Evolutionary conservation across 2,329 filamentous ascomycete genomes (phyloP).

Genomic region (Xylariaceae sp.): DNA sequence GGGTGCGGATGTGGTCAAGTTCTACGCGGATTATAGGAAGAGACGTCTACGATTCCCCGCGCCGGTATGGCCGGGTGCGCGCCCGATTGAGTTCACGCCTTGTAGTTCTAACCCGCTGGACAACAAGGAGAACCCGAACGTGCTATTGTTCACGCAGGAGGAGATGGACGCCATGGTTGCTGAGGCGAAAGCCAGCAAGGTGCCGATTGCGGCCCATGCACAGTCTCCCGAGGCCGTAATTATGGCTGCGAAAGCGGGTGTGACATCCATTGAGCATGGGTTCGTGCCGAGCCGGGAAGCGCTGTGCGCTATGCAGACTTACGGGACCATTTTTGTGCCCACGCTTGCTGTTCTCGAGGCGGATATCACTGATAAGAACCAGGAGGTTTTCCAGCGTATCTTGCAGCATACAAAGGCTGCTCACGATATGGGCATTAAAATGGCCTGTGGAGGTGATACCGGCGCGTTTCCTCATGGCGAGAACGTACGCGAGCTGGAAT

Average conservation of each 20-base stretch:
- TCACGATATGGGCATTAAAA: constrained; percentile 42
- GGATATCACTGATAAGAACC: constrained; percentile 18
- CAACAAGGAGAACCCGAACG: constrained; percentile 36
- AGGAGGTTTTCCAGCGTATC: constrained; percentile 27
- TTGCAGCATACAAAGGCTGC: constrained; percentile 41
- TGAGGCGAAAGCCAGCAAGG: constrained; percentile 39
- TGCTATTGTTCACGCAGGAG: constrained; percentile 43
- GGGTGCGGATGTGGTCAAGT: constrained; percentile 49
- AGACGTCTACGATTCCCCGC: constrained; percentile 40
- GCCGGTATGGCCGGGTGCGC: constrained; percentile 25
- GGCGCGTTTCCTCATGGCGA: constrained; percentile 51
- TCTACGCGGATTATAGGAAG: constrained; percentile 48
- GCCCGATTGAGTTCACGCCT: constrained; percentile 34
- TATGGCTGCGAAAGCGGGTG: constrained; percentile 45
- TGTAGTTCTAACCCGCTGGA: constrained; percentile 20
- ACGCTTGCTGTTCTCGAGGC: constrained; percentile 46
- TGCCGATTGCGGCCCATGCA: constrained; percentile 43
- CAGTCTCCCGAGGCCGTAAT: constrained; percentile 39
- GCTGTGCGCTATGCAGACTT: constrained; percentile 40
- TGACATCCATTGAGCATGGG: constrained; percentile 46
- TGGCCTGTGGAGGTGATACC: constrained; percentile 52
- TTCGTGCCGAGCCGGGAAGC: constrained; percentile 37
- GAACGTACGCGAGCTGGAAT: constrained; percentile 49
- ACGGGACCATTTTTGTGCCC: constrained; percentile 48
- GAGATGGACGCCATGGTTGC: constrained; percentile 48